phyloP scores from a whole-genome alignment of 257 asterid genomes.

The Leptodermis oblonga region DNA sequence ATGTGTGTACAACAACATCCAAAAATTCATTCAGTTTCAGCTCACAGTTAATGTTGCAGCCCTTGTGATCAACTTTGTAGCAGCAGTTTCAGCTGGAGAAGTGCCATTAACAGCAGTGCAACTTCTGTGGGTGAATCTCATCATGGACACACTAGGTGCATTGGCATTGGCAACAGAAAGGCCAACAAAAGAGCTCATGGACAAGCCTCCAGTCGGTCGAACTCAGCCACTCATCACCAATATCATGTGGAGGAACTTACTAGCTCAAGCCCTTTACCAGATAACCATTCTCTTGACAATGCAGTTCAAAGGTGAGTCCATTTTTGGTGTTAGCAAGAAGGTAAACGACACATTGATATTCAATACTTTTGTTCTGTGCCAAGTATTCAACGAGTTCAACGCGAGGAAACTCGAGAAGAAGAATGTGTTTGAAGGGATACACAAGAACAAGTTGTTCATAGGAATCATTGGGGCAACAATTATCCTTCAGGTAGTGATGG shows the following conservation, averaged over 20 bases:
- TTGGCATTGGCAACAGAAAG: conserved; percentile 47
- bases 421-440: conserved; percentile 54
- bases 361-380: conserved; percentile 55
- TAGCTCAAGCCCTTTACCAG: conserved; percentile 41
- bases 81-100: conserved; percentile 57
- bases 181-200: conserved; percentile 41
- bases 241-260: conserved; percentile 49
- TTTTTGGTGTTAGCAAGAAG: conserved; percentile 25
- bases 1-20: conserved; percentile 58
- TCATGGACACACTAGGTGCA: conserved; percentile 50
- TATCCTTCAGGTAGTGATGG: conserved; percentile 57
- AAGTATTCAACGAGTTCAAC: conserved; percentile 58
- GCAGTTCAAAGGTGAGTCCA: conserved; percentile 36
- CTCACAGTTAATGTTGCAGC: conserved; percentile 56
- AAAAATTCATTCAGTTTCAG: conserved; percentile 68
- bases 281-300: conserved; percentile 30
- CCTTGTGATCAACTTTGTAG: conserved; percentile 47
- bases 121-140: conserved; percentile 43
- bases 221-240: conserved; percentile 41
- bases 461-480: conserved; percentile 52
- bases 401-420: conserved; percentile 53
- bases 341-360: conserved; percentile 51
- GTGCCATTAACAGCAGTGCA: conserved; percentile 70
- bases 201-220: conserved; percentile 40
- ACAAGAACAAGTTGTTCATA: conserved; percentile 43